A percentile compares a stretch with the other conserved stretches of the same genome.
phyloP scores from a whole-genome alignment of 805 yeast species.

The Yamadazyma tumulicola region DNA sequence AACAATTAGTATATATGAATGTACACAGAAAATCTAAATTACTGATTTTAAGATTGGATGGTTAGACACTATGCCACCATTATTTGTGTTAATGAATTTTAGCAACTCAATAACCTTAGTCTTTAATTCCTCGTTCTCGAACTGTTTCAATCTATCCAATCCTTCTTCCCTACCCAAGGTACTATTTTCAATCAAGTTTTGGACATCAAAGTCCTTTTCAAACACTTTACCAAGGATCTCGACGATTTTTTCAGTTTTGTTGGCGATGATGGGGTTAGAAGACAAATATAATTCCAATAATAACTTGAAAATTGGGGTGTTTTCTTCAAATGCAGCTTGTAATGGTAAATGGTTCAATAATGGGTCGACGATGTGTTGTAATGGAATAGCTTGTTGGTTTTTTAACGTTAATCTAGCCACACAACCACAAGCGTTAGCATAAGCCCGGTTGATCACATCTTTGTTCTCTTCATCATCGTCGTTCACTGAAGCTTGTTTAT shows the following conservation, averaged over 20 bases:
- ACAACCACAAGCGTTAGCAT: conserved; percentile 96
- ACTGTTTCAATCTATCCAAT: conserved; percentile 74
- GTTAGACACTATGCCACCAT: conserved; percentile 58
- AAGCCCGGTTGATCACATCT: conserved; percentile 77
- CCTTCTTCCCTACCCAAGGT: conserved; percentile 85
- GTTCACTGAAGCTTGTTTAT: conserved; percentile 44
- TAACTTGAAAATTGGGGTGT: conserved; percentile 81
- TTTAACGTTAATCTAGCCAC: conserved; percentile 86
- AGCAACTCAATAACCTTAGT: conserved; percentile 64
- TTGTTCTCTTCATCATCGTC: conserved; percentile 68
- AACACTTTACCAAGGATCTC: conserved; percentile 69
- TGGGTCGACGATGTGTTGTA: conserved; percentile 68
- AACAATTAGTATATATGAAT: neutral
- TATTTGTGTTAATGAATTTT: conserved; percentile 65
- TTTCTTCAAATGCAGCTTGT: conserved; percentile 86
- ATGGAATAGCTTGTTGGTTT: conserved; percentile 68
- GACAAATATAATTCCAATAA: conserved; percentile 68
- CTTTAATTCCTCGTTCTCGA: conserved; percentile 65
- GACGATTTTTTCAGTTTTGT: conserved; percentile 59
- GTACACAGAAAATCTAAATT: conserved; percentile 17
- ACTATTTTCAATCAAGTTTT: conserved; percentile 64
- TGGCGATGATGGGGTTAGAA: conserved; percentile 51
- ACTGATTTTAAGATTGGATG: conserved; percentile 45
- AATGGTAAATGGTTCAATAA: conserved; percentile 80
- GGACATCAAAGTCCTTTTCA: conserved; percentile 69